Evolutionary conservation across 2,329 filamentous ascomycete genomes (phyloP).

Genomic region (Hymenotorrendiella dingleyae): DNA sequence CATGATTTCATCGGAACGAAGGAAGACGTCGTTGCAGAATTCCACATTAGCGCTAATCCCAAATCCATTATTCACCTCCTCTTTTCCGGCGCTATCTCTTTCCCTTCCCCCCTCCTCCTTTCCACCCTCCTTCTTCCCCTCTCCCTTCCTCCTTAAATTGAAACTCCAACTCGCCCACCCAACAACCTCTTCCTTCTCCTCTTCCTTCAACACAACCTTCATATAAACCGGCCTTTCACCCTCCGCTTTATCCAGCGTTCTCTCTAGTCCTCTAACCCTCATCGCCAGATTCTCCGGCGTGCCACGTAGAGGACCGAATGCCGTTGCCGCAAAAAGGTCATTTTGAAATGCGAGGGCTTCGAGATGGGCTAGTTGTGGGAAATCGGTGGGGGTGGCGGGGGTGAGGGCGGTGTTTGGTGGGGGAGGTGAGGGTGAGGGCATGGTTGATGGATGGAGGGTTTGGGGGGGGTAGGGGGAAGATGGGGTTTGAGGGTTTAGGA

Average conservation of each 20-base stretch:
- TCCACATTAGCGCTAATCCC: conserved; percentile 18
- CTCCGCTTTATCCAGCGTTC: not conserved
- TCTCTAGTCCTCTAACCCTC: not conserved
- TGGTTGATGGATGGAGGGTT: not conserved
- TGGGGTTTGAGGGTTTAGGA: not conserved
- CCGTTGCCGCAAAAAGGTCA: conserved; percentile 12
- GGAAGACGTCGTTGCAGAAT: conserved; percentile 24
- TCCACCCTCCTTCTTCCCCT: not conserved
- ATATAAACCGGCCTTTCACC: not conserved
- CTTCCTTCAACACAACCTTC: not conserved
- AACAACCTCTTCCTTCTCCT: conserved; percentile 10
- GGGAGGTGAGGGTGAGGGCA: not conserved
- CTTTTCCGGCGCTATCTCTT: not conserved
- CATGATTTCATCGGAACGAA: conserved; percentile 22
- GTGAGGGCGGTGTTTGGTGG: not conserved
- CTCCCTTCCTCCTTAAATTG: conserved; percentile 1
- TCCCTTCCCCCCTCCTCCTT: not conserved
- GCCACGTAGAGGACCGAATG: conserved; percentile 7
- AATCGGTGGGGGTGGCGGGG: conserved; percentile 7
- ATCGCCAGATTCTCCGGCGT: not conserved
- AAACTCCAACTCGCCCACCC: conserved; percentile 18
- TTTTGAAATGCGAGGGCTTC: conserved; percentile 9
- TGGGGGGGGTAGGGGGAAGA: not conserved
- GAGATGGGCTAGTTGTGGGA: conserved; percentile 24
- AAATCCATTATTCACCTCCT: conserved; percentile 6